Evolutionary conservation across 176 grass and related monocot species (phyloP).

Genomic region (Miscanthus lutarioriparius): DNA sequence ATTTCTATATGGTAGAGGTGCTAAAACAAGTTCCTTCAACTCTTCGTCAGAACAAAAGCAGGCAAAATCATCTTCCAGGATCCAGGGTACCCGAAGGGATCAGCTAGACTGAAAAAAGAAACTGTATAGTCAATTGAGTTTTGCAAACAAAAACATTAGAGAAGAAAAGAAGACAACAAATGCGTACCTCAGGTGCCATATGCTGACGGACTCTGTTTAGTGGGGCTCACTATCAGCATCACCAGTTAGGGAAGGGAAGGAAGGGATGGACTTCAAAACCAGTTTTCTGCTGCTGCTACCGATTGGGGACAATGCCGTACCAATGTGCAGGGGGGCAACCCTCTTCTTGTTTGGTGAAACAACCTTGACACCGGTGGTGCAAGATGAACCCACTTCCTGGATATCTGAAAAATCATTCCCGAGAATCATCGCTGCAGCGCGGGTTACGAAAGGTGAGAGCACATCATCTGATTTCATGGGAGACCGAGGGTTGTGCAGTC

Average conservation of each 20-base stretch:
- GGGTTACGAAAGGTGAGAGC: background rate
- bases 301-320: background rate
- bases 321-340: background rate
- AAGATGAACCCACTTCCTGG: background rate
- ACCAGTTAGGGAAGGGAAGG: conserved; percentile 32
- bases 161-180: background rate
- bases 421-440: background rate
- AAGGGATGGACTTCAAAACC: conserved; percentile 12
- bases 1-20: background rate
- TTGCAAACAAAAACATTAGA: background rate
- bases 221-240: conserved; percentile 16
- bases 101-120: background rate
- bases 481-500: background rate
- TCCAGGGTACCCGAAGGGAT: background rate
- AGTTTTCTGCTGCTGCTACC: background rate
- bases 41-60: background rate
- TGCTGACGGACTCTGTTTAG: conserved; percentile 1
- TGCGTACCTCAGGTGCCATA: conserved; percentile 17
- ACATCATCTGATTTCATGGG: conserved; percentile 1
- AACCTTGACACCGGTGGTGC: conserved; percentile 6
- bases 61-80: background rate
- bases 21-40: background rate
- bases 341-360: conserved; percentile 41
- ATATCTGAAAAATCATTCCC: conserved; percentile 8
- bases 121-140: background rate